These are phyloP conservation scores for Trametes cingulata DNA, from an alignment of 768 basidiomycete genomes.

Conservation along the genomic window DNA sequence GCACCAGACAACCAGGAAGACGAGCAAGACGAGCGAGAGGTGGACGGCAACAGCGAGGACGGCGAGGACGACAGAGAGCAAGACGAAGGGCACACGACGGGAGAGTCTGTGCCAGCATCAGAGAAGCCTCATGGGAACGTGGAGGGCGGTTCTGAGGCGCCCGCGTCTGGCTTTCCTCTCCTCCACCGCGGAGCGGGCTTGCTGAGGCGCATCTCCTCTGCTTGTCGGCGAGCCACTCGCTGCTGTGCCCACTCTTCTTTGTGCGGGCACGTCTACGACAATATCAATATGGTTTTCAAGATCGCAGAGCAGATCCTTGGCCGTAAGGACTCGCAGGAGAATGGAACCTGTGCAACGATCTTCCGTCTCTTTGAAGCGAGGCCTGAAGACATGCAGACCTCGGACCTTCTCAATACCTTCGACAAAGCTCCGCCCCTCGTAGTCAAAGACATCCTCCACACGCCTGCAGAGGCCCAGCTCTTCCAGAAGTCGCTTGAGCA, in stretches of 20 bases:
- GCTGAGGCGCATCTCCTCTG: background rate
- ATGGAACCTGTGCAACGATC: conserved; percentile 25
- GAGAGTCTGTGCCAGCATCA: no score
- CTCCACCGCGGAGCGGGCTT: background rate
- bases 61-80: no score
- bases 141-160: no score
- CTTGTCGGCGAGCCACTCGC: background rate
- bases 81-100: no score
- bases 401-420: conserved; percentile 22
- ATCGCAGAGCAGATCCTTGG: conserved; percentile 37
- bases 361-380: conserved; percentile 29
- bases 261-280: conserved; percentile 36
- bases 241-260: background rate
- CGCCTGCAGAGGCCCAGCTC: conserved; percentile 12
- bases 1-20: no score
- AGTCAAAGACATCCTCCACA: conserved; percentile 32
- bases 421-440: conserved; percentile 26
- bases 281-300: conserved; percentile 36
- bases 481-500: conserved; percentile 25
- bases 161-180: no score
- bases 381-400: conserved; percentile 26
- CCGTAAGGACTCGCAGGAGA: conserved; percentile 31
- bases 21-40: no score
- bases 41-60: no score
- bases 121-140: no score